Base-by-base conservation (phyloP, 345 rosid species). In the Psidium guajava region DNA sequence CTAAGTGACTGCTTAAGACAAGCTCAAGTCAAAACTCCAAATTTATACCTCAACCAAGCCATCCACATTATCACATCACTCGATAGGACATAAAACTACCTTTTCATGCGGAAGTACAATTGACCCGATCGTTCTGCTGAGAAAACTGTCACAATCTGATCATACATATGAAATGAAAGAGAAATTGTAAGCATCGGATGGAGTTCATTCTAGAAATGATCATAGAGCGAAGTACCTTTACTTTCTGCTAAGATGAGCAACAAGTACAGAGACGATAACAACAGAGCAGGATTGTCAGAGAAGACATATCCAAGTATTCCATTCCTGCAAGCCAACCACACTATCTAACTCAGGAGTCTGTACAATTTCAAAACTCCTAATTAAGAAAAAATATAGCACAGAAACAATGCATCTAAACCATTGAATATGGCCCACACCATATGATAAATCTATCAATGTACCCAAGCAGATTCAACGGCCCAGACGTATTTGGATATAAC, bases 181-280 rank as follows among this genome's bases (percentile, higher is more conserved):
- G 51, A 54, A 58, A 32, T 18, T 18, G 80, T 25, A 44, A 85
- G 59, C 49, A 82, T 56, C 42, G 36, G 24, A 75, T 21, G 44
- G 53, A 11, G 75, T 56, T 77, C 83, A 27, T 82, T 52, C 57
- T 82, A 82, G 58, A 54, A 44, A 82, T 69, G 18, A 25, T 77
- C 58, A 40, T 28, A 77, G 20, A 81, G 42, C 49, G 84, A 55
- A 44, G 64, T 93, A 94, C 96, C 96, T 91, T 91, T 87, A 86
- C 83, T 92, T 86, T 92, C 95, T 36, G 90, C 88, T 80, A 92
- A 81, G 83, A 89, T 87, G 81, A 93, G 89, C 86, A 93, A 88
- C 84, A 94, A 83, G 88, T 88, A 91, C 28, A 92, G 85, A 52
- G 95, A 91, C 50, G 90, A 93, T 42, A 94, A 86, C 56, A 89